These are phyloP conservation scores for Murraya paniculata DNA, from an alignment of 345 rosid genomes.

Conservation along the genomic window DNA sequence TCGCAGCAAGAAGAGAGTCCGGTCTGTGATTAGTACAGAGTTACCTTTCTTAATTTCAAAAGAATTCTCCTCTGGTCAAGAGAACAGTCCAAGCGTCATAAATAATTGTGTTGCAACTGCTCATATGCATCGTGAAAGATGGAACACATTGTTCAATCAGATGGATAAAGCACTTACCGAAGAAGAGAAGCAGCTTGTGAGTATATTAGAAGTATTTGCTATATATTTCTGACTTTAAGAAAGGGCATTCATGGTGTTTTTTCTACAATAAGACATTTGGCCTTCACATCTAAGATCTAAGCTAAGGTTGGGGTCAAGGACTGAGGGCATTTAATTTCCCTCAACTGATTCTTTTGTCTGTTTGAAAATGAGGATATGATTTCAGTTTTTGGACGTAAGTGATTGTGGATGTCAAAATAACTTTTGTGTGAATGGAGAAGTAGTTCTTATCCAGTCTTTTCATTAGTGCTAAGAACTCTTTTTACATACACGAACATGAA, in stretches of 20 bases:
- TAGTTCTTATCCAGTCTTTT: background rate
- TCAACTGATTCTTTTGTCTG: background rate
- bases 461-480: background rate
- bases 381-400: background rate
- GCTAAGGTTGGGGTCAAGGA: background rate
- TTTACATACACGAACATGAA: background rate
- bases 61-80: constrained; percentile 65
- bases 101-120: constrained; percentile 31
- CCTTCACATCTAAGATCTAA: background rate
- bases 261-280: background rate
- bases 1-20: constrained; percentile 89
- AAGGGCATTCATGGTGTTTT: background rate
- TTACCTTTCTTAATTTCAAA: constrained; percentile 67
- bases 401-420: background rate
- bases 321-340: background rate
- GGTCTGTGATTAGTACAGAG: constrained; percentile 67
- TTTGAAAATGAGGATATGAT: background rate
- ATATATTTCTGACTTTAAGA: background rate
- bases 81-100: constrained; percentile 20
- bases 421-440: background rate
- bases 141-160: constrained; percentile 73
- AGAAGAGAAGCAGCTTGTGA: constrained; percentile 84
- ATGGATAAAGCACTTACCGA: constrained; percentile 69
- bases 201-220: constrained; percentile 22
- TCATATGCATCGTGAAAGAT: constrained; percentile 57